These are phyloP conservation scores for Aspergillus nanangensis DNA, from an alignment of 495 filamentous ascomycete genomes.

Conservation along the genomic window DNA sequence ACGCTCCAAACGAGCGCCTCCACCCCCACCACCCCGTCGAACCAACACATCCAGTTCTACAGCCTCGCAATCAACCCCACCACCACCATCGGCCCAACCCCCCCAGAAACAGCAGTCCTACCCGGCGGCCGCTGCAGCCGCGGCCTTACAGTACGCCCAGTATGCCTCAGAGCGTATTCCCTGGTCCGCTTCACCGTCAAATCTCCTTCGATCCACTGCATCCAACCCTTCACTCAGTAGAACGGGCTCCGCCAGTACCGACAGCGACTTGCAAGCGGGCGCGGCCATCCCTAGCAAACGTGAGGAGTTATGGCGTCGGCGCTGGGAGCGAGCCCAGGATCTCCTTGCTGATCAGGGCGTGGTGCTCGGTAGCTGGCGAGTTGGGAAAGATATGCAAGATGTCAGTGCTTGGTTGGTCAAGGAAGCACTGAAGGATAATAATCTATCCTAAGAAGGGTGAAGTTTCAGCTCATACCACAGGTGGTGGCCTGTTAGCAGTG, in stretches of 20 bases:
- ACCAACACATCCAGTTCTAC: slow-evolving; percentile 25
- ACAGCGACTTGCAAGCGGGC: slow-evolving; percentile 13
- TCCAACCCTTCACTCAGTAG: slow-evolving; percentile 24
- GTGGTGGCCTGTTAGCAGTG: too few relatives aligned
- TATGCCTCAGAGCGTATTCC: slow-evolving; percentile 33
- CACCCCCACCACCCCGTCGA: slow-evolving; percentile 31
- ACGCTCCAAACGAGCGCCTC: slow-evolving; percentile 22
- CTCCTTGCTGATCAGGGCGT: slow-evolving; percentile 66
- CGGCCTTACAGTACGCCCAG: slow-evolving; percentile 30
- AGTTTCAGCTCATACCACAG: too few relatives aligned
- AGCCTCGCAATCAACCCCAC: slow-evolving; percentile 1
- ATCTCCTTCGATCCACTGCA: slow-evolving; percentile 17
- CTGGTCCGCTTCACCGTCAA: slow-evolving; percentile 15
- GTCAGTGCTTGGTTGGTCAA: slow-evolving; percentile 51
- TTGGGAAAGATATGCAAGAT: slow-evolving; percentile 71
- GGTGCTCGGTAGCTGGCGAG: slow-evolving; percentile 75
- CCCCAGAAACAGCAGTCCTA: slow-evolving; percentile 25
- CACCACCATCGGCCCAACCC: slow-evolving; percentile 10
- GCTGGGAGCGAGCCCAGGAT: slow-evolving; percentile 72
- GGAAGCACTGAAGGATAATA: slow-evolving; percentile 30
- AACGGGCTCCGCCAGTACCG: slow-evolving; percentile 11
- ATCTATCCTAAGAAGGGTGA: too few relatives aligned
- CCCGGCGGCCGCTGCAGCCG: slow-evolving; percentile 25
- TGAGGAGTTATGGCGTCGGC: slow-evolving; percentile 74
- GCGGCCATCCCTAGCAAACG: slow-evolving; percentile 48